Evolutionary conservation across 106 monocot genomes (phyloP).

Genomic region (Amphibolis antarctica): DNA sequence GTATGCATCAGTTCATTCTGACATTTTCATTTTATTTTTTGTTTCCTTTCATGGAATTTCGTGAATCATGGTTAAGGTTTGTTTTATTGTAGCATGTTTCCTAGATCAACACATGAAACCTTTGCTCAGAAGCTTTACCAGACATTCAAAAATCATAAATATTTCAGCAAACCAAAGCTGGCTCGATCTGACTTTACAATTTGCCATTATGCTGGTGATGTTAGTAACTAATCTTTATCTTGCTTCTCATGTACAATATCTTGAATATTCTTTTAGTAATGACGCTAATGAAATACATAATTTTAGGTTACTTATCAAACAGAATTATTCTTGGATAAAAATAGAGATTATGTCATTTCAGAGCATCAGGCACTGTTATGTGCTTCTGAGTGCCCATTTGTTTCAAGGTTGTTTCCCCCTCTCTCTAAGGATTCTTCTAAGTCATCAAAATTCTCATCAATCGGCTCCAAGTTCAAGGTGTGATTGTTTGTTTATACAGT

Average conservation of each 20-base stretch:
- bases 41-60: background rate
- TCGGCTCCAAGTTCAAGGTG: conserved; percentile 74
- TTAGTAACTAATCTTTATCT: conserved; percentile 23
- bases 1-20: conserved; percentile 3
- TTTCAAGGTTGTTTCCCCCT: conserved; percentile 58
- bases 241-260: background rate
- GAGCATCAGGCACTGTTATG: conserved; percentile 35
- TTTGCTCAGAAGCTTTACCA: conserved; percentile 65
- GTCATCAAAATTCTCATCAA: conserved; percentile 37
- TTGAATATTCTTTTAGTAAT: background rate
- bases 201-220: conserved; percentile 42
- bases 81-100: conserved; percentile 45
- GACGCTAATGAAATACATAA: background rate
- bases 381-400: conserved; percentile 65
- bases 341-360: conserved; percentile 24
- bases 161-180: conserved; percentile 12
- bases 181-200: conserved; percentile 12
- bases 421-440: conserved; percentile 37
- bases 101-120: conserved; percentile 79
- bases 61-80: background rate
- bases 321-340: conserved; percentile 21
- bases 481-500: background rate
- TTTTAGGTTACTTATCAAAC: conserved; percentile 85
- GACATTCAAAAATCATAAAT: conserved; percentile 27
- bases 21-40: background rate